Evolutionary conservation across 2,329 filamentous ascomycete genomes (phyloP).

Genomic region (Magnaporthiopsis rhizophila): DNA sequence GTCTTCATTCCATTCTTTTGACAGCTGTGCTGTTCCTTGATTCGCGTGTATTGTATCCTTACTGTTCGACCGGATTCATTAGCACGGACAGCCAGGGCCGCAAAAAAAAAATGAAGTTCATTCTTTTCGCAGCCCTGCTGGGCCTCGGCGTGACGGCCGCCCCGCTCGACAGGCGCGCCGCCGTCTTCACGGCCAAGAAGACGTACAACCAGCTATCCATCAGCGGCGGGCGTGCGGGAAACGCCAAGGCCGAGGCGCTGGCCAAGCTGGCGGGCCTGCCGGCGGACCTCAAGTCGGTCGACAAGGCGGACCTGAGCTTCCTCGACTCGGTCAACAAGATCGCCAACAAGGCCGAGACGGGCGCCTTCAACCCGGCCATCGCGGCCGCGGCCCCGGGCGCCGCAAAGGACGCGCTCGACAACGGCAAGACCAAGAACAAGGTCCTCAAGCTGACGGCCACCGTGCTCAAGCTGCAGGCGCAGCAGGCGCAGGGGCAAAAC

Average conservation of each 20-base stretch:
- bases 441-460: slow-evolving; percentile 39
- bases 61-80: too few relatives aligned
- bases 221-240: slow-evolving; percentile 25
- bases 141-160: slow-evolving; percentile 15
- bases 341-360: slow-evolving; percentile 35
- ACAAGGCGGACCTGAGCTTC: slow-evolving; percentile 29
- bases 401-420: slow-evolving; percentile 31
- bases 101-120: slow-evolving; percentile 21
- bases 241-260: slow-evolving; percentile 24
- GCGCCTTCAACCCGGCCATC: slow-evolving; percentile 39
- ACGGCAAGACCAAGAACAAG: slow-evolving; percentile 42
- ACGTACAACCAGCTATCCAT: slow-evolving; percentile 30
- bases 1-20: slow-evolving; percentile 8
- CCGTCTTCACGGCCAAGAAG: slow-evolving; percentile 21
- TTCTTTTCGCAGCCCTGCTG: slow-evolving; percentile 16
- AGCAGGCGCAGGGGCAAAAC: slow-evolving; percentile 33
- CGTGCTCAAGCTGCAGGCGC: slow-evolving; percentile 33
- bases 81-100: too few relatives aligned
- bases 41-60: too few relatives aligned
- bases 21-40: slow-evolving; percentile 20
- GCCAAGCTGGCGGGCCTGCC: slow-evolving; percentile 21
- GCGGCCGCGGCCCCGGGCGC: slow-evolving; percentile 26
- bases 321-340: slow-evolving; percentile 34
- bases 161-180: slow-evolving; percentile 16
- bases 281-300: slow-evolving; percentile 29